Evolutionary conservation across 2,329 filamentous ascomycete species (phyloP).

Genomic region (Juglanconis oblonga): DNA sequence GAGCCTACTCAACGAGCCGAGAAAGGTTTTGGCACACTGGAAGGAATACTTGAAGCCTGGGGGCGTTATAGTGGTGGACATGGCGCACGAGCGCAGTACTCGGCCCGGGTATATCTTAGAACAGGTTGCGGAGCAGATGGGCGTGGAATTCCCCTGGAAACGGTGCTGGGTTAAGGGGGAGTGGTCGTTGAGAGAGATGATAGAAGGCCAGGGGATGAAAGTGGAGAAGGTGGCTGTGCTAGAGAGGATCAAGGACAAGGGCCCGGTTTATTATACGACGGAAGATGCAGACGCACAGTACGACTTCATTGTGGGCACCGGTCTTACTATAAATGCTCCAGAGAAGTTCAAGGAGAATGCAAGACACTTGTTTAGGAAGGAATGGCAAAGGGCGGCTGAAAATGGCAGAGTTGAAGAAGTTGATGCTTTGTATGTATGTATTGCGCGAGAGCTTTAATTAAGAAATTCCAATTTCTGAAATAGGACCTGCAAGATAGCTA

Average conservation of each 20-base stretch:
- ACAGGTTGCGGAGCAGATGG: conserved; percentile 23
- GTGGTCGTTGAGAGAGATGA: conserved; percentile 26
- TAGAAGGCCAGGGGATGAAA: conserved; percentile 26
- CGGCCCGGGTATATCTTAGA: conserved; percentile 26
- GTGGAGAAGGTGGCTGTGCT: conserved; percentile 26
- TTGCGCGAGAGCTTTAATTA: no score
- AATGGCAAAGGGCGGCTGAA: conserved; percentile 29
- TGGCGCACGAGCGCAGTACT: conserved; percentile 31
- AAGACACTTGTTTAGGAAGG: conserved; percentile 27
- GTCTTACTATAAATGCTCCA: conserved; percentile 19
- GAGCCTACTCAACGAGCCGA: conserved; percentile 28
- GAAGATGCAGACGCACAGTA: conserved; percentile 29
- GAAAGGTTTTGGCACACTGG: conserved; percentile 28
- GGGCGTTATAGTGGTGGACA: conserved; percentile 30
- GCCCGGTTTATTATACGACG: conserved; percentile 21
- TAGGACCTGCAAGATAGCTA: no score
- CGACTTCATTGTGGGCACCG: conserved; percentile 22
- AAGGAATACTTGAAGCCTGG: conserved; percentile 26
- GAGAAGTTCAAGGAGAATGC: conserved; percentile 25
- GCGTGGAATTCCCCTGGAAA: conserved; percentile 26
- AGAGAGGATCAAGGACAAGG: conserved; percentile 25
- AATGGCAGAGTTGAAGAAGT: conserved; percentile 27
- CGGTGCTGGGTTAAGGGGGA: conserved; percentile 28
- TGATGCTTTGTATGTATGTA: conserved; percentile 30
- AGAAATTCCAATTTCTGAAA: no score